A percentile compares a stretch with the other conserved stretches of the same genome.
Evolutionary conservation across 768 basidiomycete genomes (phyloP).

Genomic region (Saitozyma podzolica): DNA sequence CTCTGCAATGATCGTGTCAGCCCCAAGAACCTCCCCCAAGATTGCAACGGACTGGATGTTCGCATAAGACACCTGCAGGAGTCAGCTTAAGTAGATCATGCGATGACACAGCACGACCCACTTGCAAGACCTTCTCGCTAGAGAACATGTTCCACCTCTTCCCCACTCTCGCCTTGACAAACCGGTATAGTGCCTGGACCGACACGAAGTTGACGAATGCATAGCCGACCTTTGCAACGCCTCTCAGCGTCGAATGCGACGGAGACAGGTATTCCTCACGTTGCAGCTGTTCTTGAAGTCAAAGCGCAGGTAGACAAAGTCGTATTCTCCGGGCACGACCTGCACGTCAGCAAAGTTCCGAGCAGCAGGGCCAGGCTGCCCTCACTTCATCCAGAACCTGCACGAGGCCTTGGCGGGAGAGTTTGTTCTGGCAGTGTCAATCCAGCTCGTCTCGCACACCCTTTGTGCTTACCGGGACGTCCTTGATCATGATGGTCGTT

Average conservation of each 20-base stretch:
- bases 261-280: slow-evolving; percentile 12
- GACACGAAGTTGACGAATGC: slow-evolving; percentile 51
- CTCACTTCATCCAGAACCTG: slow-evolving; percentile 46
- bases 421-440: slow-evolving; percentile 41
- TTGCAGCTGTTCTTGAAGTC: slow-evolving; percentile 52
- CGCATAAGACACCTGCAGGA: slow-evolving; percentile 45
- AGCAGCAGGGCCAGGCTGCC: neutral
- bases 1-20: slow-evolving; percentile 18
- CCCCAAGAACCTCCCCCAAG: neutral
- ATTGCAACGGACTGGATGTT: slow-evolving; percentile 44
- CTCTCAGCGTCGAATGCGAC: neutral
- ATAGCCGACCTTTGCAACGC: slow-evolving; percentile 39
- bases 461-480: slow-evolving; percentile 43
- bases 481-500: slow-evolving; percentile 52
- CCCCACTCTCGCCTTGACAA: slow-evolving; percentile 43
- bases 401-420: slow-evolving; percentile 46
- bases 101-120: slow-evolving; percentile 13
- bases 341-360: slow-evolving; percentile 10
- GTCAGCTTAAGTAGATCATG: slow-evolving; percentile 8
- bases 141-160: slow-evolving; percentile 50
- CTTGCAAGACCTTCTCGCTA: slow-evolving; percentile 51
- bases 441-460: neutral
- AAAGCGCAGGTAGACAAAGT: slow-evolving; percentile 52
- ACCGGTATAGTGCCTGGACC: slow-evolving; percentile 33
- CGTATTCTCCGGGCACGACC: slow-evolving; percentile 48